A percentile compares a stretch with the other conserved stretches of the same genome.
phyloP scores from a whole-genome alignment of 805 yeast species.

The Huiozyma sinensis region DNA sequence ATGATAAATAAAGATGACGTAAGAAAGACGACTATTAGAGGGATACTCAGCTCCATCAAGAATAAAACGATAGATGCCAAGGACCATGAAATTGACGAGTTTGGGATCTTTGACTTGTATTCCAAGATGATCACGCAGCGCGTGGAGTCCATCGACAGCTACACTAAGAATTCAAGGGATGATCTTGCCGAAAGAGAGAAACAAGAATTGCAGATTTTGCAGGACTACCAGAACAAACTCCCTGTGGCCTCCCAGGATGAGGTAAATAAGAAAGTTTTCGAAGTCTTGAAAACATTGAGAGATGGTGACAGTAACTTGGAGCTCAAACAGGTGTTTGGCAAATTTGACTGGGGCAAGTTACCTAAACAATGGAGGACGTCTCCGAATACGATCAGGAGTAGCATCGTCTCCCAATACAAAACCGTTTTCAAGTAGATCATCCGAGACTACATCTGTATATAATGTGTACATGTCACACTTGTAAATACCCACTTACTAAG shows the following conservation, averaged over 20 bases:
- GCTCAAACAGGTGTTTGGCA: conserved; percentile 24
- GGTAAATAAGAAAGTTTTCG: conserved; percentile 27
- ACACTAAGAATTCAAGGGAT: conserved; percentile 33
- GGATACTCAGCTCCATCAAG: conserved; percentile 34
- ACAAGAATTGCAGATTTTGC: conserved; percentile 35
- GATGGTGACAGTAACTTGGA: conserved; percentile 15
- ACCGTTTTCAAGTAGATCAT: conserved; percentile 5
- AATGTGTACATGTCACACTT: neutral
- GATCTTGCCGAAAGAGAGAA: conserved; percentile 48
- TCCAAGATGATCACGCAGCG: conserved; percentile 40
- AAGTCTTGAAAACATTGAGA: conserved; percentile 16
- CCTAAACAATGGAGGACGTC: conserved; percentile 32
- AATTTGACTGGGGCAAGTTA: conserved; percentile 26
- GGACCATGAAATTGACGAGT: conserved; percentile 22
- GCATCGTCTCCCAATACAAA: conserved; percentile 23
- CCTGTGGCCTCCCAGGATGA: conserved; percentile 42
- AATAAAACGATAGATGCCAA: conserved; percentile 34
- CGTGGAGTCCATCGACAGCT: conserved; percentile 39
- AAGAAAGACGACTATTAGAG: conserved; percentile 36
- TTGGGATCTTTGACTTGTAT: conserved; percentile 28
- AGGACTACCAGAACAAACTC: conserved; percentile 30
- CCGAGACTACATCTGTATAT: neutral
- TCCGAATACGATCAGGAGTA: conserved; percentile 18
- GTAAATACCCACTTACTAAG: neutral
- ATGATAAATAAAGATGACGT: conserved; percentile 36